phyloP scores from a whole-genome alignment of 1,139 yeast species.

The Yamadazyma sp. region DNA sequence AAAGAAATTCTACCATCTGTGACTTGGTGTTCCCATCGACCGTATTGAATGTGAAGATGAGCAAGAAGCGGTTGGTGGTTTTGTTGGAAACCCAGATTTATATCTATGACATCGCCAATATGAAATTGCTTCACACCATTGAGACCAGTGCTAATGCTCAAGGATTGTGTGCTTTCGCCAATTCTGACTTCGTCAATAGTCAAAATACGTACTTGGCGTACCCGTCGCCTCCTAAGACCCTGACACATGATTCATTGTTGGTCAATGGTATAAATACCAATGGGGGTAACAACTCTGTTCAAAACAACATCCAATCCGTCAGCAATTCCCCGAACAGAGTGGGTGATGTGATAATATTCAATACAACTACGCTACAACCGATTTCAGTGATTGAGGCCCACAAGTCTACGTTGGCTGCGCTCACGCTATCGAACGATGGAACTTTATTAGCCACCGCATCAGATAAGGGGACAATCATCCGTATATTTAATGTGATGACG shows the following conservation, averaged over 20 bases:
- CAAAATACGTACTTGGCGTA: slow-evolving; percentile 75
- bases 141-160: slow-evolving; percentile 74
- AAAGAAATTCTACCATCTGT: slow-evolving; percentile 68
- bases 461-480: slow-evolving; percentile 88
- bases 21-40: slow-evolving; percentile 89
- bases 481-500: slow-evolving; percentile 82
- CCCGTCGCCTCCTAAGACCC: slow-evolving; percentile 74
- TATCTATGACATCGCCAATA: slow-evolving; percentile 82
- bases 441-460: slow-evolving; percentile 87
- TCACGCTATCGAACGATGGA: slow-evolving; percentile 80
- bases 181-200: slow-evolving; percentile 42
- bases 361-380: slow-evolving; percentile 76
- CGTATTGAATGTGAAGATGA: slow-evolving; percentile 74
- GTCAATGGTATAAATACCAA: slow-evolving; percentile 47
- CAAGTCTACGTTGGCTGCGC: slow-evolving; percentile 77
- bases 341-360: slow-evolving; percentile 89
- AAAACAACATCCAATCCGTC: slow-evolving; percentile 45
- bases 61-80: slow-evolving; percentile 72
- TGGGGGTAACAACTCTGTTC: slow-evolving; percentile 44
- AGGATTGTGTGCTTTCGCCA: slow-evolving; percentile 66
- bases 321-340: slow-evolving; percentile 52
- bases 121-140: slow-evolving; percentile 85
- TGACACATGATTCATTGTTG: slow-evolving; percentile 43
- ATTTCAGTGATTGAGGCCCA: slow-evolving; percentile 92
- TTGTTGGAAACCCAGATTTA: slow-evolving; percentile 82